Evolutionary conservation across 2,329 filamentous ascomycete genomes (phyloP).

Genomic region (Dichotomopilus funicola): DNA sequence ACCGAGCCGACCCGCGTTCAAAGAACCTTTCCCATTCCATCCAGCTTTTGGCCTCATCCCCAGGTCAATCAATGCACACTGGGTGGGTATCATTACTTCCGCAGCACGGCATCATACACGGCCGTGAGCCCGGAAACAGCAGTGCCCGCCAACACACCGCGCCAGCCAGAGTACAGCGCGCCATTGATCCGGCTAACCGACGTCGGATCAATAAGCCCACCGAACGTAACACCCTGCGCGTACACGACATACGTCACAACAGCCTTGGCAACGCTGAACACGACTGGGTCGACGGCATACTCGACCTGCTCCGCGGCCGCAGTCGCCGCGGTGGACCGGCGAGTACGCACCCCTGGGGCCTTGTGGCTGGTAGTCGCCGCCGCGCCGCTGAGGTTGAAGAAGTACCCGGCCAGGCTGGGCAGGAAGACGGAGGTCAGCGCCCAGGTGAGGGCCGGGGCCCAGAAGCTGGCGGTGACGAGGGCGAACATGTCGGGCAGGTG

Average conservation of each 20-base stretch:
- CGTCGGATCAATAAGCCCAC: constrained; percentile 53
- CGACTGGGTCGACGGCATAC: constrained; percentile 72
- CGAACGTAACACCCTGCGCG: constrained; percentile 56
- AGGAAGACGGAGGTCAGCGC: constrained; percentile 61
- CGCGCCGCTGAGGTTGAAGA: constrained; percentile 80
- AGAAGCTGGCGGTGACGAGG: constrained; percentile 71
- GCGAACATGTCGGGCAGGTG: constrained; percentile 75
- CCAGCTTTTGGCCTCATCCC: too few relatives aligned
- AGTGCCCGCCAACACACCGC: constrained; percentile 61
- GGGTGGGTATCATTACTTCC: constrained; percentile 42
- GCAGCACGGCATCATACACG: constrained; percentile 71
- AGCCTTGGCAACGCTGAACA: constrained; percentile 85
- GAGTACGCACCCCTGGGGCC: not conserved
- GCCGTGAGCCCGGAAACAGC: constrained; percentile 62
- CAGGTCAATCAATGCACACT: too few relatives aligned
- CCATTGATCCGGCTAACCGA: constrained; percentile 58
- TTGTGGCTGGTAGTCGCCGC: constrained; percentile 25
- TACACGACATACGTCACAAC: constrained; percentile 77
- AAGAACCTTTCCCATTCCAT: too few relatives aligned
- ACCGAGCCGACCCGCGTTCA: too few relatives aligned
- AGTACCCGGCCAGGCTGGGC: constrained; percentile 71
- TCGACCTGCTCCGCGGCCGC: constrained; percentile 28
- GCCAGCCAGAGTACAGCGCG: constrained; percentile 65
- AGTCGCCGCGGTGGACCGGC: not conserved
- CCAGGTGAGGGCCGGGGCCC: constrained; percentile 77